These are phyloP conservation scores for Suillus sp. DNA, from an alignment of 768 basidiomycete genomes.

Conservation along the genomic window DNA sequence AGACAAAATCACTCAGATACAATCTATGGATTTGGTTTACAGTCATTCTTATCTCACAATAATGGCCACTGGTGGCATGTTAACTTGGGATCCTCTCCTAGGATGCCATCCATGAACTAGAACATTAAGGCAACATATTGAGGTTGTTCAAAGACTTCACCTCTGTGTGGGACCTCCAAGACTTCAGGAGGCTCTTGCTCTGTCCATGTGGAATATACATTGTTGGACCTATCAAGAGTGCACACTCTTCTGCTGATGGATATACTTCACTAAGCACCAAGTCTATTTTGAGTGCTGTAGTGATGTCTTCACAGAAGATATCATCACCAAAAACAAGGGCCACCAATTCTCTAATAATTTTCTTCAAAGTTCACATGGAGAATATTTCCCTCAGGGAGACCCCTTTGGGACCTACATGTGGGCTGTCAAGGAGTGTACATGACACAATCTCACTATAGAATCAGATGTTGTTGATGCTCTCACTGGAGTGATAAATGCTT, in stretches of 20 bases:
- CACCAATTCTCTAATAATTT: not conserved
- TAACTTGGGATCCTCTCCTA: constrained; percentile 1
- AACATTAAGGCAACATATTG: not conserved
- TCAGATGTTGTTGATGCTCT: not conserved
- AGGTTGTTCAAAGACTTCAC: constrained; percentile 13
- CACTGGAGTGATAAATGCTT: not conserved
- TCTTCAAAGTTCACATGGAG: not conserved
- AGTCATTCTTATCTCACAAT: constrained; percentile 9
- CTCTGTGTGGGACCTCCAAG: constrained; percentile 21
- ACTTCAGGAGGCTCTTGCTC: constrained; percentile 9
- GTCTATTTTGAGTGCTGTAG: constrained; percentile 23
- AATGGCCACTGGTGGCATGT: constrained; percentile 10
- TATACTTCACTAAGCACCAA: constrained; percentile 26
- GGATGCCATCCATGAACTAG: constrained; percentile 5
- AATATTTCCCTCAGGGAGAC: not conserved
- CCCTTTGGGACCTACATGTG: not conserved
- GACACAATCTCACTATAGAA: not conserved
- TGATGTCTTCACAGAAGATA: constrained; percentile 26
- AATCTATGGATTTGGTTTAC: constrained; percentile 15
- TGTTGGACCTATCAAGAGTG: constrained; percentile 30
- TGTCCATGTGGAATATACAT: constrained; percentile 22
- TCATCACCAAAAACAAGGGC: constrained; percentile 21
- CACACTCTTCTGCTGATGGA: constrained; percentile 22
- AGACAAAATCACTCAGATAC: constrained; percentile 13
- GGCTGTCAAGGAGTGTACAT: not conserved